These are phyloP conservation scores for Aspergillus fructus DNA, from an alignment of 2,329 filamentous ascomycete species.

Conservation along the genomic window DNA sequence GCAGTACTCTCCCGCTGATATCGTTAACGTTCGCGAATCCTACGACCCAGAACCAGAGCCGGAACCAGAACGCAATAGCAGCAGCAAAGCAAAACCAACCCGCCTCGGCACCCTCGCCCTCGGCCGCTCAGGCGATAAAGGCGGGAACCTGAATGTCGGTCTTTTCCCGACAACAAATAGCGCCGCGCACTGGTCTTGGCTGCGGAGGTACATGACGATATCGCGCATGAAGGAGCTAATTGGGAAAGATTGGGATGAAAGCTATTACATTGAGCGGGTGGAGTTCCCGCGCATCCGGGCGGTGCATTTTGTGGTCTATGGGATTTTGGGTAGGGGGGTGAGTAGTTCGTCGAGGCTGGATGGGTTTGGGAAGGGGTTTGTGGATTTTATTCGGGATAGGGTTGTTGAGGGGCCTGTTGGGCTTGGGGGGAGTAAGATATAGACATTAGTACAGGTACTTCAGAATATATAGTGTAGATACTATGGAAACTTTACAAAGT, in stretches of 20 bases:
- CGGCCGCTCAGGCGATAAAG: slow-evolving; percentile 44
- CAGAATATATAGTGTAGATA: too few relatives aligned
- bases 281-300: slow-evolving; percentile 48
- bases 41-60: slow-evolving; percentile 16
- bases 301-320: slow-evolving; percentile 55
- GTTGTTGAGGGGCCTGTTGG: slow-evolving; percentile 29
- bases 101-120: slow-evolving; percentile 46
- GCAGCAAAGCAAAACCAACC: slow-evolving; percentile 26
- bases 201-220: slow-evolving; percentile 42
- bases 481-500: too few relatives aligned
- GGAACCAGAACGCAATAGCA: not conserved
- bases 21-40: slow-evolving; percentile 11
- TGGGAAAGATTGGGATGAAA: slow-evolving; percentile 44
- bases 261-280: slow-evolving; percentile 46
- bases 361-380: slow-evolving; percentile 54
- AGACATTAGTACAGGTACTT: too few relatives aligned
- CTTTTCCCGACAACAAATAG: slow-evolving; percentile 30
- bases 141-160: slow-evolving; percentile 43
- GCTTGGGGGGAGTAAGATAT: too few relatives aligned
- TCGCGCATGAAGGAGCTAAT: slow-evolving; percentile 41
- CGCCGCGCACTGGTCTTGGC: slow-evolving; percentile 24
- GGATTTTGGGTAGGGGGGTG: slow-evolving; percentile 48
- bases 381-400: slow-evolving; percentile 50
- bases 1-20: slow-evolving; percentile 1
- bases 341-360: slow-evolving; percentile 52